Percentiles rank a stretch among this genome's conserved stretches.
Evolutionary conservation across 208 protist genomes (phyloP).

Genomic region (Leishmania tarentolae): DNA sequence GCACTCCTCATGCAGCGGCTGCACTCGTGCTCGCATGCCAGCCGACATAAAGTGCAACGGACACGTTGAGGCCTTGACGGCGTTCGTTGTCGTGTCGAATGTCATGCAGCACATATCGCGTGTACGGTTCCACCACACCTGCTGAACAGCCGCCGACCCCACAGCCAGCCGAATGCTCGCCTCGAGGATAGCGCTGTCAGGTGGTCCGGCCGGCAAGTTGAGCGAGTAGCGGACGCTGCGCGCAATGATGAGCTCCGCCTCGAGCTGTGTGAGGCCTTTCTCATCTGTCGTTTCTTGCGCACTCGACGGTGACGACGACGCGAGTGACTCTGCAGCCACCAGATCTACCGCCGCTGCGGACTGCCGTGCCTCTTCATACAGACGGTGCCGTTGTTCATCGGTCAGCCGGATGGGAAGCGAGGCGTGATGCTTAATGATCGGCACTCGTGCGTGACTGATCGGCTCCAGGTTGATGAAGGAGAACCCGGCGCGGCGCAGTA

Average conservation of each 20-base stretch:
- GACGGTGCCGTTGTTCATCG: constrained; percentile 21
- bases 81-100: constrained; percentile 63
- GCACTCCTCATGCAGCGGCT: constrained; percentile 85
- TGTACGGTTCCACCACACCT: constrained; percentile 88
- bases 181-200: constrained; percentile 79
- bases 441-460: constrained; percentile 85
- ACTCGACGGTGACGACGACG: neutral
- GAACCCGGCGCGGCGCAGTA: constrained; percentile 84
- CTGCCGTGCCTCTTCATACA: constrained; percentile 12
- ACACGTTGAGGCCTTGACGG: constrained; percentile 64
- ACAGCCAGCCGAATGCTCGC: constrained; percentile 68
- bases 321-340: neutral
- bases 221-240: constrained; percentile 76
- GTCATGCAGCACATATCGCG: constrained; percentile 72
- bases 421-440: constrained; percentile 92
- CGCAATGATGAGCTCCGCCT: constrained; percentile 72
- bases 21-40: constrained; percentile 57
- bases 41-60: constrained; percentile 48
- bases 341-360: neutral
- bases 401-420: constrained; percentile 63
- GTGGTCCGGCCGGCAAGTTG: constrained; percentile 40
- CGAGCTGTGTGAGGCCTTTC: constrained; percentile 27
- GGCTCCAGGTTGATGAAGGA: constrained; percentile 84
- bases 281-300: neutral
- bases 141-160: constrained; percentile 60